phyloP scores from a whole-genome alignment of 441 rosid genomes.

The Populus tomentosa region DNA sequence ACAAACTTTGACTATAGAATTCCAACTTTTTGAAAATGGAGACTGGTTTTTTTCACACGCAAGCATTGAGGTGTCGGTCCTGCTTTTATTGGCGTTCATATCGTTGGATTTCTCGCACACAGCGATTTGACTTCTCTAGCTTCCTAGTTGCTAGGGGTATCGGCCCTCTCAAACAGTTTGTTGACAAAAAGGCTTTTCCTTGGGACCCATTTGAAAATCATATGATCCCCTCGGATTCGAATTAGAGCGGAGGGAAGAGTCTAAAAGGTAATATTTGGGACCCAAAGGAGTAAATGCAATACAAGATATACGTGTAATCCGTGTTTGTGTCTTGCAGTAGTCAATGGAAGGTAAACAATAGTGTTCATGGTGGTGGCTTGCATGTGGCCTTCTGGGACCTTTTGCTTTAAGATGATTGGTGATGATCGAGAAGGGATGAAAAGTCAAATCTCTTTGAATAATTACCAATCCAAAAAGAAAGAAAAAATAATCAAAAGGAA shows the following conservation, averaged over 20 bases:
- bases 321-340: background rate
- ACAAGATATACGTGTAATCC: background rate
- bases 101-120: constrained; percentile 5
- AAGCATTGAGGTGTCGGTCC: constrained; percentile 29
- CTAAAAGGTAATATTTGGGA: background rate
- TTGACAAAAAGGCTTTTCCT: background rate
- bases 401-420: constrained; percentile 11
- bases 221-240: constrained; percentile 13
- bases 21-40: background rate
- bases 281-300: background rate
- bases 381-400: constrained; percentile 21
- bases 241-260: background rate
- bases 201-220: constrained; percentile 15
- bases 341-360: background rate
- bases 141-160: background rate
- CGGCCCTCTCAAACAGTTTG: background rate
- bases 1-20: constrained; percentile 27
- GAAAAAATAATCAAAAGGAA: background rate
- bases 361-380: constrained; percentile 20
- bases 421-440: background rate
- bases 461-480: background rate
- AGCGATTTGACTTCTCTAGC: constrained; percentile 23
- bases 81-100: background rate
- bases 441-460: constrained; percentile 14
- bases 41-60: constrained; percentile 15